phyloP scores from a whole-genome alignment of 75 land plant species.

The Adiantum capillusveneris region DNA sequence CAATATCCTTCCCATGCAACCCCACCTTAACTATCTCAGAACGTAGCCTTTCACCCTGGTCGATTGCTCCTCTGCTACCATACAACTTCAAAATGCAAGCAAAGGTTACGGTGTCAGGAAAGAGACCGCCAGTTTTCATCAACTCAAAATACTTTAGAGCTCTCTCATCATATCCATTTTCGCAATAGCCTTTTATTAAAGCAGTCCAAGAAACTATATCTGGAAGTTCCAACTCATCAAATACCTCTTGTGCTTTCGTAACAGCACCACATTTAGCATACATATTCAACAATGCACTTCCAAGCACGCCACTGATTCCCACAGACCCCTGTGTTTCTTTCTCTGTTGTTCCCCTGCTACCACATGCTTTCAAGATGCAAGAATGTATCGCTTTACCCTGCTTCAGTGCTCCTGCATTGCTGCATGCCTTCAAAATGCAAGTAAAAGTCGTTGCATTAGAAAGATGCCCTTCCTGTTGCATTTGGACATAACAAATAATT shows the following conservation, averaged over 20 bases:
- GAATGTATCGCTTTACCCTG: slow-evolving; percentile 54
- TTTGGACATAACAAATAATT: slow-evolving; percentile 25
- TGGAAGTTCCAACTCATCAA: slow-evolving; percentile 1
- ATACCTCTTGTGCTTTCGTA: slow-evolving; percentile 1
- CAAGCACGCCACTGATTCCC: not conserved
- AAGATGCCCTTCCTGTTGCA: slow-evolving; percentile 31
- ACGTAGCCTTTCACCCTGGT: slow-evolving; percentile 45
- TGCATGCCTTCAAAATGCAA: slow-evolving; percentile 51
- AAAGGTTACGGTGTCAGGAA: slow-evolving; percentile 5
- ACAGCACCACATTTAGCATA: slow-evolving; percentile 17
- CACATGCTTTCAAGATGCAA: not conserved
- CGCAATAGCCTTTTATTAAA: slow-evolving; percentile 9
- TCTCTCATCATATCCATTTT: not conserved
- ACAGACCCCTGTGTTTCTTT: not conserved
- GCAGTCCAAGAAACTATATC: slow-evolving; percentile 11
- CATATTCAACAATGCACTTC: slow-evolving; percentile 12
- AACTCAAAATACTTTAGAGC: slow-evolving; percentile 2
- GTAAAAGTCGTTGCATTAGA: slow-evolving; percentile 51
- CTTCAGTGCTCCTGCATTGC: slow-evolving; percentile 24
- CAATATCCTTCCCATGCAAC: slow-evolving; percentile 16
- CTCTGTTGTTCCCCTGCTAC: too few species aligned
- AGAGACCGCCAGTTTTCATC: not conserved
- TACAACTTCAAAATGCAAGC: slow-evolving; percentile 5
- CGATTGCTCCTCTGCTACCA: slow-evolving; percentile 27
- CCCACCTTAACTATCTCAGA: slow-evolving; percentile 30